Evolutionary conservation across 495 filamentous ascomycete species (phyloP), one percentile per base, ranked within the genome.

Genomic region (Aspergillus ostianus): DNA sequence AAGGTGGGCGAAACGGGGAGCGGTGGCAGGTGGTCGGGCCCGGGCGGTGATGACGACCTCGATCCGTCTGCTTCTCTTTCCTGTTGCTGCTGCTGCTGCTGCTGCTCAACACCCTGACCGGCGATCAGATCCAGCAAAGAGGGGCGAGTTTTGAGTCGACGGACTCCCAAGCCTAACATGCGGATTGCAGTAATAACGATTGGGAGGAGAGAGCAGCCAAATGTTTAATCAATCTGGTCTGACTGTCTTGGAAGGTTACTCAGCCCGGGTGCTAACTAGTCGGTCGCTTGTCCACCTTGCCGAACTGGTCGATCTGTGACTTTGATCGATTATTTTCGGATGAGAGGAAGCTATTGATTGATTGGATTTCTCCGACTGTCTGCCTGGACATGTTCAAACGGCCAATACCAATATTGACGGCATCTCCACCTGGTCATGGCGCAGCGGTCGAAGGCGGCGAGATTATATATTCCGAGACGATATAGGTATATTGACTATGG

Each of bases 101-200:
- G 21, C 29, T 41, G 51, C 10, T 32, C 30, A 32, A 32, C 36
- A 10, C 36, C 36, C 8, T 41, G 10, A 15, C 45, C 18, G 19
- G 77, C 76, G 66, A 92, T 80, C 64, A 93, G 78, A 55, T 91
- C 87, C 71, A 90, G 81, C 64, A 91, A 76, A 51, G 90, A 93
- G 55, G 85, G 85, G 67, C 87, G 87, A 73, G 82, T 77, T 81
- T 79, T 85, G 64, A 93, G 73, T 68, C 81, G 83, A 69, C 83
- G 87, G 50, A 76, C 68, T 32, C 76, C 76, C 63, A 87, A 72
- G 67, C 85, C 84, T 73, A 87, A 79, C 83, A 85, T 85, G 66
- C 75, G 69, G 56, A 41, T 41, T 41, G 36, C 36, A 41, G 15
- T 41, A 41, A 41, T 41, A 41, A 41, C 15, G 36, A 41, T 41